Conservation (phyloP, 2,329 filamentous ascomycete species). For the Penicillium concentricum region DNA sequence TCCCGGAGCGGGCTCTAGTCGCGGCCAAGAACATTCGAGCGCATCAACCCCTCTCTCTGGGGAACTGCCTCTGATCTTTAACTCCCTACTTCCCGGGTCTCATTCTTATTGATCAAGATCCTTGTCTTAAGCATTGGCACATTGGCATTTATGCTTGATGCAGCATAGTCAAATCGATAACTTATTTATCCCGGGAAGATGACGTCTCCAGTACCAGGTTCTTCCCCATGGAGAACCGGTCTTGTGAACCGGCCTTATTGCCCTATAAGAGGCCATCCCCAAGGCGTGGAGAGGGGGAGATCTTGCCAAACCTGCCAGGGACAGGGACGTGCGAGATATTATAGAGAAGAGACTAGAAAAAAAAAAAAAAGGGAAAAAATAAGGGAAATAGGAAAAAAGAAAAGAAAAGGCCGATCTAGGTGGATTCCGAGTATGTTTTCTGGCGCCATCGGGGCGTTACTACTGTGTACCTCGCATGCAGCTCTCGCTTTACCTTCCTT, state of each 20-base stretch:
- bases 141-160: neutral
- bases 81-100: slow-evolving; percentile 2
- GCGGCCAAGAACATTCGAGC: slow-evolving; percentile 24
- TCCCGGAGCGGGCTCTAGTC: slow-evolving; percentile 17
- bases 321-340: slow-evolving; percentile 20
- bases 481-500: slow-evolving; percentile 22
- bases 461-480: slow-evolving; percentile 10
- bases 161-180: neutral
- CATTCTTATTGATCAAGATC: slow-evolving; percentile 7
- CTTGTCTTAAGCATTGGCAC: neutral
- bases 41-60: slow-evolving; percentile 4
- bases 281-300: slow-evolving; percentile 3
- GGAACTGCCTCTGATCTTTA: slow-evolving; percentile 1
- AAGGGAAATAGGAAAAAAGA: slow-evolving; percentile 4
- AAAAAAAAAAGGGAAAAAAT: neutral
- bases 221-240: slow-evolving; percentile 10
- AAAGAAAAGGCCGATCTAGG: slow-evolving; percentile 10
- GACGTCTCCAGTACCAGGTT: slow-evolving; percentile 14
- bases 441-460: slow-evolving; percentile 14
- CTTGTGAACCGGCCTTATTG: neutral
- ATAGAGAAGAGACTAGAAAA: slow-evolving; percentile 10
- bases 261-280: slow-evolving; percentile 8
- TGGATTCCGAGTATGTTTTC: slow-evolving; percentile 10
- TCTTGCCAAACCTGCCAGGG: slow-evolving; percentile 16
- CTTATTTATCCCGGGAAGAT: slow-evolving; percentile 9